phyloP scores from a whole-genome alignment of 345 rosid genomes.

The Viola odorata region DNA sequence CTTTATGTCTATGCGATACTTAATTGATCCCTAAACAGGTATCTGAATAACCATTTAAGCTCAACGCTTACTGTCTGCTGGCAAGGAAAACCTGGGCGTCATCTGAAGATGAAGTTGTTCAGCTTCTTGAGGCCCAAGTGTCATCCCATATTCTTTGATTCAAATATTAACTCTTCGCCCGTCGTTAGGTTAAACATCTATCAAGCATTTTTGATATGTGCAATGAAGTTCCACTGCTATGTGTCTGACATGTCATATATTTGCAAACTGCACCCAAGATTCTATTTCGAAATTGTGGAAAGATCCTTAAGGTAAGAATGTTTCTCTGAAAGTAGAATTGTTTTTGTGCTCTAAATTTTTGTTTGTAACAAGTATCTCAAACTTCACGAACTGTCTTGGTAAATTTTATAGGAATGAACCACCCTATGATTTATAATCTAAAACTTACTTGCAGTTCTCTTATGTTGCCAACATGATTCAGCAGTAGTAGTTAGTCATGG shows the following conservation, averaged over 20 bases:
- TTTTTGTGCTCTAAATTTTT: background rate
- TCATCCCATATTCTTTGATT: conserved; percentile 72
- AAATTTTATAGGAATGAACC: too few species aligned
- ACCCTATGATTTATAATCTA: too few species aligned
- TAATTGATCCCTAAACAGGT: conserved; percentile 41
- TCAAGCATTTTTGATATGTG: conserved; percentile 68
- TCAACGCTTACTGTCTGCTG: conserved; percentile 56
- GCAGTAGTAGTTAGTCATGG: background rate
- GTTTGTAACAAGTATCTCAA: too few species aligned
- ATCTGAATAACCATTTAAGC: conserved; percentile 51
- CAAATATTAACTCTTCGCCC: conserved; percentile 61
- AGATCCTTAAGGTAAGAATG: conserved; percentile 47
- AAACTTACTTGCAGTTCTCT: too few species aligned
- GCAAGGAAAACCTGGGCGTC: conserved; percentile 45
- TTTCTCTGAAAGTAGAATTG: background rate
- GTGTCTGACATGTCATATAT: conserved; percentile 43
- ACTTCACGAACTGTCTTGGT: too few species aligned
- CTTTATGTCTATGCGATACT: background rate
- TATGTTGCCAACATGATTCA: too few species aligned
- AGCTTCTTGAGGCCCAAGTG: conserved; percentile 67
- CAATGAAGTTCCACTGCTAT: conserved; percentile 81
- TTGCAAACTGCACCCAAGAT: conserved; percentile 38
- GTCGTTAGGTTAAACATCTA: conserved; percentile 72
- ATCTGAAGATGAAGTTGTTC: conserved; percentile 39
- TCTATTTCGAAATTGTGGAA: conserved; percentile 35